phyloP scores from a whole-genome alignment of 345 rosid species.

The Linum usitatissimum region DNA sequence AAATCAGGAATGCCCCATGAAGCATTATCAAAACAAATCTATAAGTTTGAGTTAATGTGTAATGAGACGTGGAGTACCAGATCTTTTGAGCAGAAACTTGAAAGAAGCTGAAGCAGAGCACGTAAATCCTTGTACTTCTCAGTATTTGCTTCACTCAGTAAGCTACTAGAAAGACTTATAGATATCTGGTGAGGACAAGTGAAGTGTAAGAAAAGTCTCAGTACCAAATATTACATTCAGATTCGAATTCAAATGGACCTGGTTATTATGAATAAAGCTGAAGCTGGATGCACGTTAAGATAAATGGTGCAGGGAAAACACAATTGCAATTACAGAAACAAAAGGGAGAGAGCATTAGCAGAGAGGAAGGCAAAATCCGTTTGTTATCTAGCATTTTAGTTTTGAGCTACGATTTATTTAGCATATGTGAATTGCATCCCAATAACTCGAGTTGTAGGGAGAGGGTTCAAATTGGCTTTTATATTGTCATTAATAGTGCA shows the following conservation, averaged over 20 bases:
- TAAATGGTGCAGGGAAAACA: too few relatives aligned
- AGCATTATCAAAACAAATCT: background rate
- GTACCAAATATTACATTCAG: background rate
- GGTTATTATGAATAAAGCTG: background rate
- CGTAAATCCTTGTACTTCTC: conserved; percentile 88
- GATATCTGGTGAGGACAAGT: conserved; percentile 45
- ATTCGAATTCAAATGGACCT: background rate
- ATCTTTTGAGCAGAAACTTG: conserved; percentile 88
- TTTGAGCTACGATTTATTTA: too few relatives aligned
- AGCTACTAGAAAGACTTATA: conserved; percentile 59
- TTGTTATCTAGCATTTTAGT: too few relatives aligned
- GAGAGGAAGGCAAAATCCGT: too few relatives aligned
- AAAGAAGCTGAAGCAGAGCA: conserved; percentile 95
- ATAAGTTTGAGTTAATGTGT: background rate
- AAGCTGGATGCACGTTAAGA: too few relatives aligned
- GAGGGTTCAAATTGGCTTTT: too few relatives aligned
- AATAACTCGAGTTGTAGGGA: too few relatives aligned
- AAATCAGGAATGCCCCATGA: background rate
- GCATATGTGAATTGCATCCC: too few relatives aligned
- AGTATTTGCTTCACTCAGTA: conserved; percentile 69
- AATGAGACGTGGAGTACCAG: conserved; percentile 33
- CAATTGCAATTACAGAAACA: too few relatives aligned
- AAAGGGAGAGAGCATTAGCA: too few relatives aligned
- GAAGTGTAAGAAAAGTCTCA: background rate
- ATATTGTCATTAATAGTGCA: too few relatives aligned